A percentile compares a stretch with the other conserved stretches of the same genome.
Conservation (phyloP, 495 filamentous ascomycete species). For the Cercophora newfieldiana region DNA sequence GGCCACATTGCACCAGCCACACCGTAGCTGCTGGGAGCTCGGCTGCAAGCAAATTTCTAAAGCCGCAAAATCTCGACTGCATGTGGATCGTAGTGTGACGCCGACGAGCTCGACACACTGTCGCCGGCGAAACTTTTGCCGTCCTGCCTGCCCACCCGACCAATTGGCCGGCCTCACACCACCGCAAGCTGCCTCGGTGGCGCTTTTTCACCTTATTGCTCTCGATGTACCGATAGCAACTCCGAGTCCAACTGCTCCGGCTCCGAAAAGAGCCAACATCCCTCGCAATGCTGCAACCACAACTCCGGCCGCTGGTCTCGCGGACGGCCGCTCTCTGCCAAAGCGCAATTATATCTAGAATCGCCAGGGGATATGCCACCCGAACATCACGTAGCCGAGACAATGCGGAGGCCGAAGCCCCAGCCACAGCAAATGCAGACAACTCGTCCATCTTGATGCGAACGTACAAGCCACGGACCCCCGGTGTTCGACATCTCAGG, state of each 20-base stretch:
- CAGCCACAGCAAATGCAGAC: constrained; percentile 24
- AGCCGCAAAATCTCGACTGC: constrained; percentile 11
- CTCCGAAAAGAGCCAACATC: constrained; percentile 5
- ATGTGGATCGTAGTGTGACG: constrained; percentile 6
- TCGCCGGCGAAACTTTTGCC: constrained; percentile 6
- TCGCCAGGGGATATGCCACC: constrained; percentile 31
- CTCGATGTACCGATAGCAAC: constrained; percentile 26
- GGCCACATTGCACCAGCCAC: constrained; percentile 8
- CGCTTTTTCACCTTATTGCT: not conserved
- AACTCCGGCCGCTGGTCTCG: constrained; percentile 30
- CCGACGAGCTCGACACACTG: constrained; percentile 2
- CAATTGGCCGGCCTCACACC: constrained; percentile 11
- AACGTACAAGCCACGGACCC: constrained; percentile 92
- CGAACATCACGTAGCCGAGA: constrained; percentile 4
- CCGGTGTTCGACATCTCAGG: constrained; percentile 87
- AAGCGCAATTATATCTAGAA: constrained; percentile 18
- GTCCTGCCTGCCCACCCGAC: not conserved
- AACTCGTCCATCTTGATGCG: constrained; percentile 57
- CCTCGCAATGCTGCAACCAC: constrained; percentile 35
- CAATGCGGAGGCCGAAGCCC: constrained; percentile 7
- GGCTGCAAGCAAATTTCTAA: constrained; percentile 15
- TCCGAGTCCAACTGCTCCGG: constrained; percentile 1
- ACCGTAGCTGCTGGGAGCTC: not conserved
- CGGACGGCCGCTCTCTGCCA: constrained; percentile 27
- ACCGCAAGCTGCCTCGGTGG: not conserved